These are phyloP conservation scores for Aspergillus texensis DNA, from an alignment of 2,329 filamentous ascomycete species.

Conservation along the genomic window DNA sequence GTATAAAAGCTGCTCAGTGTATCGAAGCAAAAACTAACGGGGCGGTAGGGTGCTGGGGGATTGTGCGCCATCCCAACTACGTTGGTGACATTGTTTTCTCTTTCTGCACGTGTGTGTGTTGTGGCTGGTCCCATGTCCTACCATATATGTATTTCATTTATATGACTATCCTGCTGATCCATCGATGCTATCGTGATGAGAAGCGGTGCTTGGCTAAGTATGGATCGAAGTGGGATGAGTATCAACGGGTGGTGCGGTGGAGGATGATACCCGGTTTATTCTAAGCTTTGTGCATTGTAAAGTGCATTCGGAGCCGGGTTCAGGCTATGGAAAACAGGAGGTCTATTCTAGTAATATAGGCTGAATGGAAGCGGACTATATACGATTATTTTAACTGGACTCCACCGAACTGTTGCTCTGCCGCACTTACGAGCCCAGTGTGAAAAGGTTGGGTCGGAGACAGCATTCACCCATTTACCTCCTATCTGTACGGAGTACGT, in stretches of 20 bases:
- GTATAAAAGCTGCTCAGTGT: too few species aligned
- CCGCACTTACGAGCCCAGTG: too few species aligned
- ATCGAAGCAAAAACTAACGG: too few species aligned
- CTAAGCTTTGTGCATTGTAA: conserved; percentile 1
- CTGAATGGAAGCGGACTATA: too few species aligned
- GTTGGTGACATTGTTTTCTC: conserved; percentile 44
- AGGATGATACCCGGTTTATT: conserved; percentile 46
- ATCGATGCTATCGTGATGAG: conserved; percentile 52
- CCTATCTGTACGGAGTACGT: too few species aligned
- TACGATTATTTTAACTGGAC: too few species aligned
- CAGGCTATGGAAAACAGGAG: too few species aligned
- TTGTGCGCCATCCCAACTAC: conserved; percentile 47
- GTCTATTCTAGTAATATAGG: too few species aligned
- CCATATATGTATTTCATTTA: conserved; percentile 52
- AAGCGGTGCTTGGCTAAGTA: conserved; percentile 50
- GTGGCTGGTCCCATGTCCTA: conserved; percentile 42
- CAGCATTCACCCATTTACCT: too few species aligned
- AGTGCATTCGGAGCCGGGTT: too few species aligned
- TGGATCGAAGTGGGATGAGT: conserved; percentile 48
- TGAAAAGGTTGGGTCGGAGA: too few species aligned
- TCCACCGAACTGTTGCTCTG: too few species aligned
- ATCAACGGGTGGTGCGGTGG: conserved; percentile 47
- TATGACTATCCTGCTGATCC: conserved; percentile 49
- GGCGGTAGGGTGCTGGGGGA: conserved; percentile 33
- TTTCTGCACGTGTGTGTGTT: conserved; percentile 46